Evolutionary conservation across 2,329 filamentous ascomycete genomes (phyloP), one percentile per base, ranked within the genome.

Genomic region (Aaosphaeria pasadenensis): DNA sequence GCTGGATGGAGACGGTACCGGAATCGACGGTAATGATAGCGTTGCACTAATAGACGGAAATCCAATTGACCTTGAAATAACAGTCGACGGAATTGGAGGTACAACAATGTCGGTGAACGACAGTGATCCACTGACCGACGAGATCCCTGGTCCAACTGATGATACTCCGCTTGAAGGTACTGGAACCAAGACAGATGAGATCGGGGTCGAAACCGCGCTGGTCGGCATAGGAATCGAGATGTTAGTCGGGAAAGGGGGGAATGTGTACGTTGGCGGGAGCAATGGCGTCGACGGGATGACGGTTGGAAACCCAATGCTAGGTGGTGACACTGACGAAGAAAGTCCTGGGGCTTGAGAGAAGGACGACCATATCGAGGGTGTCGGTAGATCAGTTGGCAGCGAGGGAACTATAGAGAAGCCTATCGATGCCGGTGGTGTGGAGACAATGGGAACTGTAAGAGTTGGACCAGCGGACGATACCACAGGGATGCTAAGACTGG

Each of bases 161-260:
- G 39, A 4, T 2, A 24, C 39, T 17, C 9, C 39, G 9, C 39
- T 17, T 11, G 39, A 11, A 24, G 39, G 7, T 17, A 40, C 9
- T 28, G 39, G 39, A 28, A 40, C 24, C 39, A 13, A 36, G 13
- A 36, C 33, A 11, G 33, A 36, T 24, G 17, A 36, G 39, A 28
- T 17, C 9, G 39, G 39, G 39, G 11, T 28, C 9, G 7, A 11
- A 17, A 40, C 11, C 7, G 39, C 39, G 24, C 7, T 11, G 39
- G 39, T 9, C 9, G 11, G 7, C 2, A 40, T 40, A 24, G 39
- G 9, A 7, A 7, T 11, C 39, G 7, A 11, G 39, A 13, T 7
- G 39, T 11, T 40, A 40, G 43, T 38, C n/a, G 47, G 47, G 39
- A 43, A 9, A 5, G 43, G 43, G 6, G 39, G 45, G 7, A 38